Evolutionary conservation across 176 grass and related monocot genomes (phyloP), one percentile per base, ranked within the genome.

Genomic region (Aegilops speltoides): DNA sequence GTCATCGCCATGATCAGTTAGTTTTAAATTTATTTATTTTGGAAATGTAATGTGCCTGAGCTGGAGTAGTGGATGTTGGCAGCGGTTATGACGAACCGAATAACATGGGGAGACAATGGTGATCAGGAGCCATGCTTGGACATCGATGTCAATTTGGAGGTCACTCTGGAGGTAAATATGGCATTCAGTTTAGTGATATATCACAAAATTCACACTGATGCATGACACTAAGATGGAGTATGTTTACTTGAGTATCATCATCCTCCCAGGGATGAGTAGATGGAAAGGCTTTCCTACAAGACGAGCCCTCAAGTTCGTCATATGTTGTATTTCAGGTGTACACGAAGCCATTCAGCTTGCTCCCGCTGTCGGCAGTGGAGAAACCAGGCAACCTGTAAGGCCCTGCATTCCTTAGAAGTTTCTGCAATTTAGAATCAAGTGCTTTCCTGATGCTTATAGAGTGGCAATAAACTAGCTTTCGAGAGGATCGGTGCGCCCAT

Each of bases 301-400:
- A 67, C 5, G 11, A 59, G 22, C 57, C 17, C 1, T 57, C 9
- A 86, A 81, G 22, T 22, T 68, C 13, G 50, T 63, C 11, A 7
- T 61, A 8, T 60, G 59, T 37, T 82, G 48, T 45, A 83, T 83
- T 83, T 14, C 89, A 95, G 94, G 89, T 99, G n/a, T 93, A 90
- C 82, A 94, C 94, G 12, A 89, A 86, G 82, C 94, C 97, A 57
- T 99, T 99, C 76, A 96, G 79, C 66, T 73, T 99, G 89, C 94
- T 99, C 87, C 97, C 97, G 7, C 26, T 99, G 73, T 94, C 94
- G 64, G 97, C 90, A 8, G 94, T 96, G 57, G 94, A 99, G 86
- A 96, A 87, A 81, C 92, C 97, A 31, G 94, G 97, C 37, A 99
- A 96, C 52, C 24, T 99, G 88, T 97, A 97, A 90, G 83, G 45